Conservation (phyloP, 177 flowering plant species). For the Vitis hybrid region DNA sequence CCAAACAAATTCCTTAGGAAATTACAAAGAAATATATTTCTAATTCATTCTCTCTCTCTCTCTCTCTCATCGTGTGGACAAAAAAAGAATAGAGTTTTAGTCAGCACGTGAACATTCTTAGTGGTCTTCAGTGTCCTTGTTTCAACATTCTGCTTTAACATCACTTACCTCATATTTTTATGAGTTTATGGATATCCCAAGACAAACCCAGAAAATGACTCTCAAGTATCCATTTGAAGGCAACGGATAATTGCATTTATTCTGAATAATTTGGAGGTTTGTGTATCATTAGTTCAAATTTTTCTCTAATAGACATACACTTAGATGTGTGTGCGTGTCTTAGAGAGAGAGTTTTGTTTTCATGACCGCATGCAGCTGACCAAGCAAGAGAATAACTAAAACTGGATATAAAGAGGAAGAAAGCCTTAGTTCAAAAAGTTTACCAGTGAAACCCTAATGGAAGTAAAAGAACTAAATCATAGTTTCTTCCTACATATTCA, state of each 20-base stretch:
- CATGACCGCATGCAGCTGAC: background rate
- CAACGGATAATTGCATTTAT: background rate
- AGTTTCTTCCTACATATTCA: background rate
- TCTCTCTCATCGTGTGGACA: background rate
- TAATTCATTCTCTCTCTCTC: background rate
- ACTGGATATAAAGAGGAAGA: background rate
- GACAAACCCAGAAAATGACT: background rate
- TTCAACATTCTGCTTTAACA: constrained; percentile 3
- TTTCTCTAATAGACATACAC: background rate
- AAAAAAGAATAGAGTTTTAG: constrained; percentile 4
- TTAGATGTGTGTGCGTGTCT: background rate
- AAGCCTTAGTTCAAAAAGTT: background rate
- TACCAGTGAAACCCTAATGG: background rate
- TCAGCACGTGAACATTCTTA: constrained; percentile 18
- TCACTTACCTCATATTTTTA: constrained; percentile 8
- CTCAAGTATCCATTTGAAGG: background rate
- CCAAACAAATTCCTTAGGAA: constrained; percentile 13
- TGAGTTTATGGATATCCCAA: background rate
- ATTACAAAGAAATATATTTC: background rate
- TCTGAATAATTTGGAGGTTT: too few relatives aligned
- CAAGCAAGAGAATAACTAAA: background rate
- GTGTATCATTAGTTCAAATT: background rate
- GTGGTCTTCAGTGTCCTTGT: background rate
- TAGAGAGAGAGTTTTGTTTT: background rate
- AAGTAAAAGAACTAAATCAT: background rate